Base-by-base conservation (phyloP, 2,329 filamentous ascomycete genomes). In the Chrysosporium keratinophilum region DNA sequence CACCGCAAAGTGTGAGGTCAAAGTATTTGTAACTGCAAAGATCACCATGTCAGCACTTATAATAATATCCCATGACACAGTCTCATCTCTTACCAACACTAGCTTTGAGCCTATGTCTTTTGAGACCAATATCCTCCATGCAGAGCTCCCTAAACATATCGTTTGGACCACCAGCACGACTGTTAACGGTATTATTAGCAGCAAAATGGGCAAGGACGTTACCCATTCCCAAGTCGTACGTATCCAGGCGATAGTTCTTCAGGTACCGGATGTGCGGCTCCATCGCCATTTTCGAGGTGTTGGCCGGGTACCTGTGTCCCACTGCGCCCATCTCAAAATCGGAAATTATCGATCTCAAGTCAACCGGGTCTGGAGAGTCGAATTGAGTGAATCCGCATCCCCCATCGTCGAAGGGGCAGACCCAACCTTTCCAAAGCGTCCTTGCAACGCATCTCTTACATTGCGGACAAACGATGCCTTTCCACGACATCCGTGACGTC, bases 391-490 rank as follows among this genome's bases (percentile, higher is more conserved):
- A 85, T 1, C 63, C 64, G 59, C 82, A 87, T 1, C 59, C 60
- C 0, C 59, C 57, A 12, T 74, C 78, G 42, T 75, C 71, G 17
- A 35, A 19, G 14, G 45, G 14, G 56, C 84, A 89, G 23, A 70
- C 66, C 83, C 83, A 87, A 1, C 76, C 74, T 4, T 67, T 68
- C 82, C 84, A 89, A 20, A 74, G 66, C 12, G 76, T 71, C 1
- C 85, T 75, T 1, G 80, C 74, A 41, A 75, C 81, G 60, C 84
- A 87, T 40, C 79, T 76, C 0, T 73, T 69, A 58, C 86, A 89
- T 1, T 68, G 56, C 0, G 80, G 81, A 59, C 86, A 90, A 1
- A 85, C 78, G 45, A 88, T 78, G 0, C 85, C 85, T 49, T 73
- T 72, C 61, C 80, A 83, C 54, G 77, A 80, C 7, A 71, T 65